phyloP scores from a whole-genome alignment of 176 grass and related monocot species.

The Cocos nucifera region DNA sequence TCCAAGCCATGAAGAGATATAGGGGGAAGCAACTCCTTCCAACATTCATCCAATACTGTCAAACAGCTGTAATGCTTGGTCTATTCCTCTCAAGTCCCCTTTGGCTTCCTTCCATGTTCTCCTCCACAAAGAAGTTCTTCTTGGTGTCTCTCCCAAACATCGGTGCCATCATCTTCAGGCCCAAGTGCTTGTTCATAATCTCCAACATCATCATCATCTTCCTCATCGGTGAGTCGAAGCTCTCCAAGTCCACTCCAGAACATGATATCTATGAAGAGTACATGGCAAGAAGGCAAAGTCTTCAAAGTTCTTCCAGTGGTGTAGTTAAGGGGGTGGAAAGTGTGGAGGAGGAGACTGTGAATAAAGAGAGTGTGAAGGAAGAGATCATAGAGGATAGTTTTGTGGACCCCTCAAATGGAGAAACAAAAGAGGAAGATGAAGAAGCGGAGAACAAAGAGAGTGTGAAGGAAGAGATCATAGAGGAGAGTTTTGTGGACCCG shows the following conservation, averaged over 20 bases:
- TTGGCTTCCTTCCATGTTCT: slow-evolving; percentile 27
- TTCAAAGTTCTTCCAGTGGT: not conserved
- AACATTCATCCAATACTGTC: not conserved
- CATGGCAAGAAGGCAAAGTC: not conserved
- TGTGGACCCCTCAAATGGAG: not conserved
- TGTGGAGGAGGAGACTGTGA: not conserved
- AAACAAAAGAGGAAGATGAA: not conserved
- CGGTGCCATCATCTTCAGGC: slow-evolving; percentile 7
- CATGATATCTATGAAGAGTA: slow-evolving; percentile 1
- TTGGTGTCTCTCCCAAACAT: slow-evolving; percentile 26
- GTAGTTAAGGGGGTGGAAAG: not conserved
- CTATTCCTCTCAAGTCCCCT: slow-evolving; percentile 25
- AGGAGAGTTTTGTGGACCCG: no score
- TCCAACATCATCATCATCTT: slow-evolving; percentile 69
- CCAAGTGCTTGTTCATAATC: slow-evolving; percentile 51
- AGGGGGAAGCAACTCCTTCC: no score
- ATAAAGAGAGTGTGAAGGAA: not conserved
- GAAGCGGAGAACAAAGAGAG: not conserved
- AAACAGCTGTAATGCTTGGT: slow-evolving; percentile 23
- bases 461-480: not conserved
- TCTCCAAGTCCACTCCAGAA: not conserved
- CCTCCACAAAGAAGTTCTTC: slow-evolving; percentile 25
- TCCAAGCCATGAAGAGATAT: no score
- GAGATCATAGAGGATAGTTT: not conserved
- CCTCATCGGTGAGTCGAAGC: slow-evolving; percentile 43